These are phyloP conservation scores for Neoarthrinium moseri DNA, from an alignment of 2,329 filamentous ascomycete species.

Conservation along the genomic window DNA sequence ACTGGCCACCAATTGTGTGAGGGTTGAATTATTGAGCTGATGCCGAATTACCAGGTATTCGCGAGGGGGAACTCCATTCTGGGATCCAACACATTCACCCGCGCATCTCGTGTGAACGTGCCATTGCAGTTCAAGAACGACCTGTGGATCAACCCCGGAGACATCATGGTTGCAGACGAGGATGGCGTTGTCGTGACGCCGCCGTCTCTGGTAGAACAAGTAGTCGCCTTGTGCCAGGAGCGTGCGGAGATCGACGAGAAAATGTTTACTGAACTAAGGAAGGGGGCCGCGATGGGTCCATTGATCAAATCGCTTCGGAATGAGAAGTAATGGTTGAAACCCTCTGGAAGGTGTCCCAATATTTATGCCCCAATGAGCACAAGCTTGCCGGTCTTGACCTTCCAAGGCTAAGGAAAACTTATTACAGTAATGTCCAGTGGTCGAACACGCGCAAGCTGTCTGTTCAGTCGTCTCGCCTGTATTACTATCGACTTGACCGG, in stretches of 20 bases:
- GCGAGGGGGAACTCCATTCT: slow-evolving; percentile 24
- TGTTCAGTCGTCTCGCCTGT: no score
- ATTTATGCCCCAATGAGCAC: no score
- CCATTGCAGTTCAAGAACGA: slow-evolving; percentile 23
- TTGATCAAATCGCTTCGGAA: slow-evolving; percentile 6
- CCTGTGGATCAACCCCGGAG: slow-evolving; percentile 28
- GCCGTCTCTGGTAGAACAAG: slow-evolving; percentile 20
- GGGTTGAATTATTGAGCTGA: neutral
- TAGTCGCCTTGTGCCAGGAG: slow-evolving; percentile 25
- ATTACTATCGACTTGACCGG: no score
- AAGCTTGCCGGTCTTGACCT: no score
- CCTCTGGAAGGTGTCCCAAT: no score
- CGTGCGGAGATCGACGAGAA: slow-evolving; percentile 27
- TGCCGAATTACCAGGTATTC: slow-evolving; percentile 20
- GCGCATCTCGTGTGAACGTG: slow-evolving; percentile 24
- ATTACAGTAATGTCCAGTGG: no score
- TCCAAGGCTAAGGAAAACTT: no score
- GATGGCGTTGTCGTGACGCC: slow-evolving; percentile 29
- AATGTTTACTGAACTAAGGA: slow-evolving; percentile 10
- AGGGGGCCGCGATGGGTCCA: slow-evolving; percentile 3
- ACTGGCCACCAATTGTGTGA: neutral
- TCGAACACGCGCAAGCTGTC: no score
- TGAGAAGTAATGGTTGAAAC: slow-evolving; percentile 14
- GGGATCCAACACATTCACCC: slow-evolving; percentile 28
- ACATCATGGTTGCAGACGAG: slow-evolving; percentile 25